These are phyloP conservation scores for Macrocybe gigantea DNA, from an alignment of 768 basidiomycete species.

Conservation along the genomic window DNA sequence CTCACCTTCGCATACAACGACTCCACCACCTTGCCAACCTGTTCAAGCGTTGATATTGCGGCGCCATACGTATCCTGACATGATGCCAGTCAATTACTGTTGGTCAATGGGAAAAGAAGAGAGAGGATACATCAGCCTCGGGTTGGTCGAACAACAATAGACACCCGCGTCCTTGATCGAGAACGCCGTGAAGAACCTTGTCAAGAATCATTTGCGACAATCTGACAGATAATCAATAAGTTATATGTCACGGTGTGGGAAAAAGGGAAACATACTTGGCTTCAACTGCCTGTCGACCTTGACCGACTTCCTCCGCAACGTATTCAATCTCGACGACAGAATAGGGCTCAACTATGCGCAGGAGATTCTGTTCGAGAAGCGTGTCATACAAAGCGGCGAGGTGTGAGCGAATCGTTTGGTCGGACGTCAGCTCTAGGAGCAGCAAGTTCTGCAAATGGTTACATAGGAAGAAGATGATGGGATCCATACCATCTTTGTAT, in stretches of 20 bases:
- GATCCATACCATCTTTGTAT: conserved; percentile 63
- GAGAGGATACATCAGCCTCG: conserved; percentile 61
- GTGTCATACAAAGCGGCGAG: conserved; percentile 94
- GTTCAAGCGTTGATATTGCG: conserved; percentile 83
- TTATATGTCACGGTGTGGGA: neutral
- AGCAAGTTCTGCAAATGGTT: neutral
- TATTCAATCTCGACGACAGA: conserved; percentile 86
- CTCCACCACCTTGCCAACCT: conserved; percentile 93
- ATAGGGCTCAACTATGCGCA: conserved; percentile 95
- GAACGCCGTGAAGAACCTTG: conserved; percentile 87
- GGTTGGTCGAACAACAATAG: conserved; percentile 86
- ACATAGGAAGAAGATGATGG: conserved; percentile 9
- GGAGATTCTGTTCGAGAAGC: conserved; percentile 89
- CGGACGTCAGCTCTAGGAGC: conserved; percentile 82
- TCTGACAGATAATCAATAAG: conserved; percentile 31
- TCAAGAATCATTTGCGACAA: conserved; percentile 98
- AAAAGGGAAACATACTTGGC: conserved; percentile 58
- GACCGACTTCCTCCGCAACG: conserved; percentile 83
- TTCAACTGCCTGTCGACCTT: conserved; percentile 85
- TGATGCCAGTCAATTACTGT: too few species aligned
- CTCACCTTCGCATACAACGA: conserved; percentile 79
- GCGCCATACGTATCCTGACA: conserved; percentile 79
- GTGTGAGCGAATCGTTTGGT: conserved; percentile 93
- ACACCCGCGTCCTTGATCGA: conserved; percentile 95
- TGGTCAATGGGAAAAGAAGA: neutral